Evolutionary conservation across 164 flowering plant genomes (phyloP).

Genomic region (Tinospora cordifolia): DNA sequence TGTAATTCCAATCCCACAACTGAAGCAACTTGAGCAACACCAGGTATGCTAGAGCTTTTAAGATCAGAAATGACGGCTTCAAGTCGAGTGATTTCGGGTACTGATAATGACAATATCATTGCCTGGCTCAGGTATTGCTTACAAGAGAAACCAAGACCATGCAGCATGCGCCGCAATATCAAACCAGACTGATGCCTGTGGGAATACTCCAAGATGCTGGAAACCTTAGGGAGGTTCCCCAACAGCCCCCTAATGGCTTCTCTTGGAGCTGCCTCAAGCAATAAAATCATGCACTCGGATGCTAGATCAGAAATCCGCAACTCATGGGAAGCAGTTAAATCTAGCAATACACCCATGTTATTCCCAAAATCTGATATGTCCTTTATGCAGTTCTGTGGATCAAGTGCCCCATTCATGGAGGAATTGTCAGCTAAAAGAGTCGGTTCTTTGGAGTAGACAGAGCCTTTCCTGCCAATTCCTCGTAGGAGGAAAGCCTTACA

Average conservation of each 20-base stretch:
- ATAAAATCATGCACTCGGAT: conserved; percentile 71
- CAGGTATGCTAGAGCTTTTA: conserved; percentile 34
- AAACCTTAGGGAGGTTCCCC: conserved; percentile 67
- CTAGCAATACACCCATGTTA: conserved; percentile 60
- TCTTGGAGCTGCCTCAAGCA: conserved; percentile 75
- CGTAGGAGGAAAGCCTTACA: conserved; percentile 72
- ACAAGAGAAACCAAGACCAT: conserved; percentile 74
- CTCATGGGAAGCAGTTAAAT: conserved; percentile 41
- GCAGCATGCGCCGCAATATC: conserved; percentile 53
- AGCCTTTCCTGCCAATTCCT: conserved; percentile 40
- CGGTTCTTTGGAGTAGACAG: conserved; percentile 48
- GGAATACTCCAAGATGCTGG: conserved; percentile 47
- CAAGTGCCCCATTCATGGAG: conserved; percentile 22
- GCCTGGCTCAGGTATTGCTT: conserved; percentile 63
- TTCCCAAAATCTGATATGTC: conserved; percentile 72
- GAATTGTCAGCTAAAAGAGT: conserved; percentile 41
- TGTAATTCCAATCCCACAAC: conserved; percentile 61
- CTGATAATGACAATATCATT: conserved; percentile 70
- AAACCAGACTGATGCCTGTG: conserved; percentile 26
- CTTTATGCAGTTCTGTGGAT: conserved; percentile 49
- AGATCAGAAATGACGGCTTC: conserved; percentile 54
- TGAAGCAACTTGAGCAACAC: conserved; percentile 48
- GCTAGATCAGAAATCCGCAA: conserved; percentile 59
- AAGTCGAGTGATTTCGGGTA: conserved; percentile 49
- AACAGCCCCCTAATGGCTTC: conserved; percentile 76